Evolutionary conservation across 768 basidiomycete species (phyloP).

Genomic region (Tylopilus intermedius): DNA sequence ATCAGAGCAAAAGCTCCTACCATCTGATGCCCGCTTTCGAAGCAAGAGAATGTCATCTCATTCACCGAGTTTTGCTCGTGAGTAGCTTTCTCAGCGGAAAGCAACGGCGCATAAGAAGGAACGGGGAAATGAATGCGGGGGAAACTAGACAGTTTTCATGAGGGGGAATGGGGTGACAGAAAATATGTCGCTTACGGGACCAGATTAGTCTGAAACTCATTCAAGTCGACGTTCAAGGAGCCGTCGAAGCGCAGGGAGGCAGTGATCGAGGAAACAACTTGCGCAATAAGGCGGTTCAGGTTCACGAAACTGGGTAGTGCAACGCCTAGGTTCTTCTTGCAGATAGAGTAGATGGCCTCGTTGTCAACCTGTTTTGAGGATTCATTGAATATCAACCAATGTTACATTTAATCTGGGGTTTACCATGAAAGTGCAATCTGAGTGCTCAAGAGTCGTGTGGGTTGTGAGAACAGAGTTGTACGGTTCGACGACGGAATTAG

Average conservation of each 20-base stretch:
- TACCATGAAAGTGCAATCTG: slow-evolving; percentile 99
- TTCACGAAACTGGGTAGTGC: slow-evolving; percentile 85
- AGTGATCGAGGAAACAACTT: slow-evolving; percentile 97
- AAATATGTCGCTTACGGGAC: slow-evolving; percentile 67
- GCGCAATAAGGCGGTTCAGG: slow-evolving; percentile 94
- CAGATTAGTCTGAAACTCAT: slow-evolving; percentile 98
- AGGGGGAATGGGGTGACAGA: neutral
- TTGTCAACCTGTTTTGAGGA: slow-evolving; percentile 74
- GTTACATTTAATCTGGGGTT: neutral
- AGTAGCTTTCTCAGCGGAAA: slow-evolving; percentile 91
- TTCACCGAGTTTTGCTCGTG: slow-evolving; percentile 97
- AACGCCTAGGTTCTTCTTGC: slow-evolving; percentile 91
- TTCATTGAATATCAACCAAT: slow-evolving; percentile 4
- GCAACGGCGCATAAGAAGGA: slow-evolving; percentile 90
- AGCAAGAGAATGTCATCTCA: slow-evolving; percentile 98
- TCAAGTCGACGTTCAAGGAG: slow-evolving; percentile 93
- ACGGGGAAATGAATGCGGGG: slow-evolving; percentile 98
- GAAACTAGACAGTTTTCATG: slow-evolving; percentile 50
- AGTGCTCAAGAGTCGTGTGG: slow-evolving; percentile 98
- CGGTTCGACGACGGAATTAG: slow-evolving; percentile 96
- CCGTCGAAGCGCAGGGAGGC: slow-evolving; percentile 97
- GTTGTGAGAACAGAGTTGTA: slow-evolving; percentile 98
- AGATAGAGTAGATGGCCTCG: slow-evolving; percentile 99
- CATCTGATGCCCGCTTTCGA: slow-evolving; percentile 97
- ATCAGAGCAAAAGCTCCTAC: slow-evolving; percentile 32